These are phyloP conservation scores for Purshia tridentata DNA, from an alignment of 306 rosid species.

Conservation along the genomic window DNA sequence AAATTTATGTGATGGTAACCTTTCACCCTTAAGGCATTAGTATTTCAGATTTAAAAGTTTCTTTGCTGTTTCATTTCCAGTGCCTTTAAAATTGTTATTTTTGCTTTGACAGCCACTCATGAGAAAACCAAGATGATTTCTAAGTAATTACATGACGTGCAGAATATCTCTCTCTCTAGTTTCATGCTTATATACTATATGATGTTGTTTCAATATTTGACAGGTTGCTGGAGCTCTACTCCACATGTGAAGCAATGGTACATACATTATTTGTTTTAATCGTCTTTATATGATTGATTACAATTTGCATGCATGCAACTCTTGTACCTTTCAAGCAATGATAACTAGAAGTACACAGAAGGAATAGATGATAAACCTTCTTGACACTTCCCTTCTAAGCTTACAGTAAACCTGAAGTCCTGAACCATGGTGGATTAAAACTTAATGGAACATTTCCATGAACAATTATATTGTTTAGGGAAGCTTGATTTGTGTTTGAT, in stretches of 20 bases:
- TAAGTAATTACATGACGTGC: background rate
- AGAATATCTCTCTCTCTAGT: background rate
- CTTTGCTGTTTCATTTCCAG: background rate
- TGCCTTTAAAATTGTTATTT: no score
- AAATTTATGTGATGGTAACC: background rate
- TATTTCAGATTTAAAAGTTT: background rate
- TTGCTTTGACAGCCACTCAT: no score
- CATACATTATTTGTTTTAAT: constrained; percentile 11
- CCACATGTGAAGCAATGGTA: constrained; percentile 81
- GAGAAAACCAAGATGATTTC: no score
- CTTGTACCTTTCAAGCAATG: background rate
- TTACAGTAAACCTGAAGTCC: background rate
- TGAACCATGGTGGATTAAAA: background rate
- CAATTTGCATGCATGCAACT: background rate
- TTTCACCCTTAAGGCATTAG: background rate
- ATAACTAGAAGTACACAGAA: background rate
- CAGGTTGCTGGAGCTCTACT: constrained; percentile 85
- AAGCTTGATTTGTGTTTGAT: constrained; percentile 11
- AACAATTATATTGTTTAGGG: constrained; percentile 3
- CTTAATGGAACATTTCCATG: no score
- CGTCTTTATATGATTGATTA: constrained; percentile 1
- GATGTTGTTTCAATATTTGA: constrained; percentile 40
- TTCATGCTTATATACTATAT: constrained; percentile 4
- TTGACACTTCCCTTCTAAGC: background rate
- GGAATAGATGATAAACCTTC: background rate